These are phyloP conservation scores for Ophiostoma ips DNA, from an alignment of 2,329 filamentous ascomycete genomes.

Conservation along the genomic window DNA sequence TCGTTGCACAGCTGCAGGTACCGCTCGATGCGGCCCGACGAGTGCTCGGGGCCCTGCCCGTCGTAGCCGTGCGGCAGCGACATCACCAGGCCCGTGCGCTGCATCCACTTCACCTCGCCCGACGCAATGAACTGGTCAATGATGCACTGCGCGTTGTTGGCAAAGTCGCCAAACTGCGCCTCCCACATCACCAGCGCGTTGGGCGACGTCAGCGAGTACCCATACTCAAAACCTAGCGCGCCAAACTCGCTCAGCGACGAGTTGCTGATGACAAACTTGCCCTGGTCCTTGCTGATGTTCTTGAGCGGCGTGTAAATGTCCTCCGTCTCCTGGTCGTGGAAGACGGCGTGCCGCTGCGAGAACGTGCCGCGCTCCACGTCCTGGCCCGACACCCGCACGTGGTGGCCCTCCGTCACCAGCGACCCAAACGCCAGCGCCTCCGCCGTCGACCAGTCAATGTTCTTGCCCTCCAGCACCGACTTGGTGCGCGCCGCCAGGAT, in stretches of 20 bases:
- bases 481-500: constrained; percentile 83
- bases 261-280: constrained; percentile 92
- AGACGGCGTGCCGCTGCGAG: constrained; percentile 91
- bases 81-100: constrained; percentile 91
- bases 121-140: constrained; percentile 98
- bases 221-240: constrained; percentile 92
- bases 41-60: constrained; percentile 95
- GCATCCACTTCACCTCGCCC: constrained; percentile 96
- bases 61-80: constrained; percentile 96
- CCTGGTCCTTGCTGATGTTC: constrained; percentile 79
- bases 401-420: constrained; percentile 83
- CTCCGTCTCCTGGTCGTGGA: constrained; percentile 95
- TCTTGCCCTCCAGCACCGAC: constrained; percentile 79
- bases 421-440: constrained; percentile 92
- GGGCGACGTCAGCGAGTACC: constrained; percentile 91
- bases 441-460: constrained; percentile 94
- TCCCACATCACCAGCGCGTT: constrained; percentile 99
- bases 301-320: constrained; percentile 85
- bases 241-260: constrained; percentile 63
- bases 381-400: constrained; percentile 94
- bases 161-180: constrained; percentile 98
- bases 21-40: constrained; percentile 90
- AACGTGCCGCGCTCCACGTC: constrained; percentile 99
- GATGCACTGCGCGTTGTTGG: constrained; percentile 98
- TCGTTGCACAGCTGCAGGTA: constrained; percentile 97